These are phyloP conservation scores for Ceratobasidium theobromae DNA, from an alignment of 1,284 basidiomycete species.

Conservation along the genomic window DNA sequence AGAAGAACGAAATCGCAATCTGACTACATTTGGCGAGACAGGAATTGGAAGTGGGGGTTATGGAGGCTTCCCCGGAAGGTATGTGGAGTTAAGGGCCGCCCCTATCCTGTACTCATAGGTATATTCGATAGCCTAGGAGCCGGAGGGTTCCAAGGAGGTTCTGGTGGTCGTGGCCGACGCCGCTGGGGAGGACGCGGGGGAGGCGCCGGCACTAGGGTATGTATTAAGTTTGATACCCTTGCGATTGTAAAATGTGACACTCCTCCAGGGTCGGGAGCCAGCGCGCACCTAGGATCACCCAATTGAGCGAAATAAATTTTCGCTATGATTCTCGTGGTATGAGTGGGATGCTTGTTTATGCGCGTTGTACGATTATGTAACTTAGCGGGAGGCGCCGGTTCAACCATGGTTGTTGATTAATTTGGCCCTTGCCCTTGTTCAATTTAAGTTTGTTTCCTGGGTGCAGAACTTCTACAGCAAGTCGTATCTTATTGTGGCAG, in stretches of 20 bases:
- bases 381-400: not conserved
- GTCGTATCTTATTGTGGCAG: not conserved
- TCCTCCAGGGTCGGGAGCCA: conserved; percentile 3
- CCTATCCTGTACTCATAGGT: not conserved
- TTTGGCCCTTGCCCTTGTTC: conserved; percentile 1
- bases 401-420: not conserved
- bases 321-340: not conserved
- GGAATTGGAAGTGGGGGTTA: conserved; percentile 50
- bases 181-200: conserved; percentile 51
- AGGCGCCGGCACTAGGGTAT: conserved; percentile 40
- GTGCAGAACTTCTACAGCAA: not conserved
- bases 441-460: conserved; percentile 9
- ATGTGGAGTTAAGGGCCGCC: not conserved
- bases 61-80: conserved; percentile 9
- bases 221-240: not conserved
- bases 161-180: conserved; percentile 40
- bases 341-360: not conserved
- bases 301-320: not conserved
- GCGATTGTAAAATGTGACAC: not conserved
- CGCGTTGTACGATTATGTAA: conserved; percentile 2
- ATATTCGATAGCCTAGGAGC: conserved; percentile 65
- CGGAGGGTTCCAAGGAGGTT: conserved; percentile 56
- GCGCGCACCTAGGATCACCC: not conserved
- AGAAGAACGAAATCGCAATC: conserved; percentile 74
- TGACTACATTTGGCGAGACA: conserved; percentile 79